Base-by-base conservation (phyloP, 2,329 filamentous ascomycete genomes). In the Ceratocystis diversiconidia region DNA sequence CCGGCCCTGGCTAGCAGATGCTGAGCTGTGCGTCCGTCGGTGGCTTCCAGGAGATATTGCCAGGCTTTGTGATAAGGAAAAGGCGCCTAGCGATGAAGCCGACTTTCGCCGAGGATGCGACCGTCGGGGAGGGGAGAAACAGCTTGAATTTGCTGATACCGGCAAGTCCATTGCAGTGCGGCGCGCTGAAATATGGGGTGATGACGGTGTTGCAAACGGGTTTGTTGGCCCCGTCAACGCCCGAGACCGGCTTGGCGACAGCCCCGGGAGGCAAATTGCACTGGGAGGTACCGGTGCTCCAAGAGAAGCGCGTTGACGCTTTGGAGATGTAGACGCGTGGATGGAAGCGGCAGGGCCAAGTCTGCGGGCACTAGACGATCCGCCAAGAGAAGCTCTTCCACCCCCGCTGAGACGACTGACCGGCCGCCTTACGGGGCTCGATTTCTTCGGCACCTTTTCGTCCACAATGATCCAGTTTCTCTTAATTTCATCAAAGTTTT, bases 401-500 rank as follows among this genome's bases (percentile, higher is more conserved):
- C 30, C 41, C 6, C 30, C 17, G 61, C 43, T 43, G 6, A n/a
- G 19, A 28, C 46, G 19, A n/a, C 52, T 30, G 30, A 32, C 25
- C 5, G 52, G 30, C 52, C 52, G 15, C 12, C 52, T 57, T 32
- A n/a, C 52, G 17, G 52, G 25, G 52, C 52, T 57, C 5, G 59
- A 25, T 17, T 25, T 43, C 41, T 61, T 61, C 3, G 41, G 19
- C 12, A 43, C 5, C 60, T 59, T 19, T 57, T 79, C 79, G 65
- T 77, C 76, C 30, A 91, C 83, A 69, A 91, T 79, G 32, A 91
- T 85, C 88, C 88, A 91, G 74, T 85, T 88, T 65, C 79, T 81
- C 36, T 82, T 78, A 5, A 88, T 76, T 55, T 86, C 83, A 68
- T 84, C 80, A 43, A 78, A 76, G 25, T 62, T 44, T 10, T 76